A percentile compares a stretch with the other conserved stretches of the same genome.
Conservation (phyloP, 768 basidiomycete genomes). For the Pisolithus marmoratus region DNA sequence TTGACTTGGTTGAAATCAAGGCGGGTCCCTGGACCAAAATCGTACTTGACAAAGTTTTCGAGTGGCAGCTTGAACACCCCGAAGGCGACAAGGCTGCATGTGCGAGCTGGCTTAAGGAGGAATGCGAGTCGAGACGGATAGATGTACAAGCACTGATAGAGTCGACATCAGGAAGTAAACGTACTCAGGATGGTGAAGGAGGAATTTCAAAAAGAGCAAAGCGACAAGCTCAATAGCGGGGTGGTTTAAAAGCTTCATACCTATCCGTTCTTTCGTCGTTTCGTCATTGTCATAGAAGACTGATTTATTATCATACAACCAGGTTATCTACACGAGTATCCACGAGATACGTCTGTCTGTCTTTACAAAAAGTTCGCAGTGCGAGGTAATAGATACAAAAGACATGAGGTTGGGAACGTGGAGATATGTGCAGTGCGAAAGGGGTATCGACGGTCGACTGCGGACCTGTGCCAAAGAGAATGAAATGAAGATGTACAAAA, state of each 20-base stretch:
- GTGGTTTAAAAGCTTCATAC: background rate
- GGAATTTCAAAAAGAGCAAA: conserved; percentile 27
- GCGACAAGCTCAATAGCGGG: conserved; percentile 10
- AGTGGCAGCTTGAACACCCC: conserved; percentile 86
- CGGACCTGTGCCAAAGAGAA: background rate
- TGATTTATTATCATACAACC: background rate
- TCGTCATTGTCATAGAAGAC: background rate
- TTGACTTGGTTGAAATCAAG: conserved; percentile 45
- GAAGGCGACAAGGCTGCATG: conserved; percentile 61
- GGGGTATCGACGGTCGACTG: background rate
- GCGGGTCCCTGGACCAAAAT: conserved; percentile 69
- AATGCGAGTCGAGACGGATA: conserved; percentile 45
- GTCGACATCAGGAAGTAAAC: conserved; percentile 20
- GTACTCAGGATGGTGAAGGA: conserved; percentile 14
- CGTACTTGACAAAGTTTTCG: conserved; percentile 59
- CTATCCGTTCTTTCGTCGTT: background rate
- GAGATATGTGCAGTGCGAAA: conserved; percentile 6
- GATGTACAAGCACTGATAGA: conserved; percentile 21
- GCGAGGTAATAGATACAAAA: conserved; percentile 17
- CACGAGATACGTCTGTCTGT: background rate
- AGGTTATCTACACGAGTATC: background rate
- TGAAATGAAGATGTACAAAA: background rate
- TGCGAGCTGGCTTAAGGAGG: conserved; percentile 58
- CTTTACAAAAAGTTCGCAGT: background rate
- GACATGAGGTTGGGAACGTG: conserved; percentile 2